These are phyloP conservation scores for Claviceps lovelessii DNA, from an alignment of 2,329 filamentous ascomycete species.

Conservation along the genomic window DNA sequence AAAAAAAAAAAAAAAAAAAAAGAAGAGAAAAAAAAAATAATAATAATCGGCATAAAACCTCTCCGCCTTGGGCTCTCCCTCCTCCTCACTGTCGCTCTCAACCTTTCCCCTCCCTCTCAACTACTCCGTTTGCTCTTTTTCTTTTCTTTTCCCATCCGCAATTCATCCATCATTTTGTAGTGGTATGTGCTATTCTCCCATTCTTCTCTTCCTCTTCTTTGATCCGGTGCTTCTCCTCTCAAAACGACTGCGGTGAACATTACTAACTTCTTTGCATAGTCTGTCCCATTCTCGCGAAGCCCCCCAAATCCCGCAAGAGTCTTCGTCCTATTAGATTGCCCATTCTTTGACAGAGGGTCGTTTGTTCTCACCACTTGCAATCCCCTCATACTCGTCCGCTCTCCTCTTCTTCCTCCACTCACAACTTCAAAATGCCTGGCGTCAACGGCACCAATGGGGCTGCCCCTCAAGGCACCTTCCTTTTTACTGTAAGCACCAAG, in stretches of 20 bases:
- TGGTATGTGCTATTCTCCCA: neutral
- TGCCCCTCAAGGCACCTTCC: slow-evolving; percentile 50
- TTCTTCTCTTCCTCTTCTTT: neutral
- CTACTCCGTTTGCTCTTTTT: neutral
- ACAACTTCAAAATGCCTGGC: slow-evolving; percentile 32
- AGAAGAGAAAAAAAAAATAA: neutral
- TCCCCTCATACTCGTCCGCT: neutral
- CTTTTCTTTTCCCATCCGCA: neutral
- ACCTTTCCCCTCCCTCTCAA: neutral
- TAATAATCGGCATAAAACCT: slow-evolving; percentile 6
- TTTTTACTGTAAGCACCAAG: slow-evolving; percentile 53
- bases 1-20: too few species aligned
- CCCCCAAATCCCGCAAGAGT: too few species aligned
- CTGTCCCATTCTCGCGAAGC: neutral
- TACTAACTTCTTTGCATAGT: neutral
- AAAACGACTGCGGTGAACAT: too few species aligned
- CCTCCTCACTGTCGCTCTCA: slow-evolving; percentile 1
- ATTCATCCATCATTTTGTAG: neutral
- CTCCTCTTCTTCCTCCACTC: slow-evolving; percentile 6
- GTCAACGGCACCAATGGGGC: slow-evolving; percentile 34
- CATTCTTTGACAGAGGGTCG: neutral
- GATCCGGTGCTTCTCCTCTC: neutral
- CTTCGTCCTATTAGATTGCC: too few species aligned
- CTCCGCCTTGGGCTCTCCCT: slow-evolving; percentile 6
- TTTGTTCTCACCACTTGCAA: neutral